Evolutionary conservation across 2,329 filamentous ascomycete genomes (phyloP).

Genomic region (Fusarium sp.): DNA sequence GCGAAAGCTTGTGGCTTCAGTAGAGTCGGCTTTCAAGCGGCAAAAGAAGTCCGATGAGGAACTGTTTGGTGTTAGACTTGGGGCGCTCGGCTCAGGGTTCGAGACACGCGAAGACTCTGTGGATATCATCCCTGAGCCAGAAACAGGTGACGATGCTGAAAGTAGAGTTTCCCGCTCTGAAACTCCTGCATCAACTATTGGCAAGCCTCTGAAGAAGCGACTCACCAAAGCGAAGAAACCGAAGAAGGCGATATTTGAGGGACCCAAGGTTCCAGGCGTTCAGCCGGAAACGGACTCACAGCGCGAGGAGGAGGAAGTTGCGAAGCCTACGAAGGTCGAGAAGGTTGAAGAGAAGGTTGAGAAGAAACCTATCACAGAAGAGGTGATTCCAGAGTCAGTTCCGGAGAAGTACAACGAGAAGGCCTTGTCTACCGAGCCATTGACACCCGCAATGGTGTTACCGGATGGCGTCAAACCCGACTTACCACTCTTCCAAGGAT

Average conservation of each 20-base stretch:
- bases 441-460: slow-evolving; percentile 61
- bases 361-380: slow-evolving; percentile 49
- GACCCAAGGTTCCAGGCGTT: slow-evolving; percentile 73
- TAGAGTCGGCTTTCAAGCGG: slow-evolving; percentile 81
- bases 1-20: slow-evolving; percentile 78
- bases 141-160: slow-evolving; percentile 59
- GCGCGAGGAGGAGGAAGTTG: slow-evolving; percentile 57
- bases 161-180: slow-evolving; percentile 63
- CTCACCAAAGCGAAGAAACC: slow-evolving; percentile 76
- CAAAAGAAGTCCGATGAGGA: slow-evolving; percentile 87
- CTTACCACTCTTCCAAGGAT: slow-evolving; percentile 60
- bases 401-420: slow-evolving; percentile 68
- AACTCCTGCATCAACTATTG: slow-evolving; percentile 59
- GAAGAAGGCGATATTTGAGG: slow-evolving; percentile 82
- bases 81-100: slow-evolving; percentile 66
- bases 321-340: slow-evolving; percentile 33
- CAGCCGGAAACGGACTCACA: slow-evolving; percentile 65
- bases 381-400: slow-evolving; percentile 54
- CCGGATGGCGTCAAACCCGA: slow-evolving; percentile 63
- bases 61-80: slow-evolving; percentile 76
- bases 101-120: slow-evolving; percentile 64
- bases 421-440: slow-evolving; percentile 65
- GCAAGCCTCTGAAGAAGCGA: slow-evolving; percentile 71
- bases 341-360: slow-evolving; percentile 25
- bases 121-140: slow-evolving; percentile 66